Base-by-base conservation (phyloP, 441 rosid species). In the Erodium trifolium region DNA sequence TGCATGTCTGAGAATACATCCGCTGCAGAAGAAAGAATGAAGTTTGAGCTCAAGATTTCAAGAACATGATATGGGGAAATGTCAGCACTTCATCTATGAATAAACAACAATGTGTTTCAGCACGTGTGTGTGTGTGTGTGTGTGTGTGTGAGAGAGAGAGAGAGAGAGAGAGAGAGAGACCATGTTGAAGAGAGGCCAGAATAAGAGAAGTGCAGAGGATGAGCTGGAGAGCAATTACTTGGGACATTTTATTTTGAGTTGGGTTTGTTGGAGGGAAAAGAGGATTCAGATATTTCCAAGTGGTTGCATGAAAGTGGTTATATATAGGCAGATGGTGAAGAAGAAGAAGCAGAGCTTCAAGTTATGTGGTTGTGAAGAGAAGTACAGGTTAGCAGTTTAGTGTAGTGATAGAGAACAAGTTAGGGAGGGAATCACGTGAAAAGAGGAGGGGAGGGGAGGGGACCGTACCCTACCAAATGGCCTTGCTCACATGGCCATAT, bases 1-100 rank as follows among this genome's bases (percentile, higher is more conserved):
- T 68, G 8, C 55, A 98, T 89, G 76, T 95, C 99, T 78, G 86
- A 70, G 78, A 85, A 95, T 72, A 92, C 97, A 71, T 90, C 96
- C 84, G 81, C 99, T 95, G 82, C 39, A 57, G 71, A 67, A 64
- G 55, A 41, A n/a, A 77, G 27, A 55, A 55, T 68, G 37, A 55
- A 59, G 67, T 63, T 68, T 29, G 47, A 39, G 53, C 16, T 1
- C 63, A 57, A 18, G 63, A 57, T 18, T 8, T 57, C 63, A 37
- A 37, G 43, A 37, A 37, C 43, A 37, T 6, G 43, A 3, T 37
- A 37, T 37, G 43, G 43, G 43, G 43, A 37, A 37, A 37, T 37
- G 43, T 4, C 16, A 55, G 62, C 62, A 14, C 59, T 51, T 14
- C 59, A 23, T 23, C 27, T 51, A 51, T 51, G 59, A 14, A 51